Base-by-base conservation (phyloP, 306 rosid genomes). In the Corylus americana region DNA sequence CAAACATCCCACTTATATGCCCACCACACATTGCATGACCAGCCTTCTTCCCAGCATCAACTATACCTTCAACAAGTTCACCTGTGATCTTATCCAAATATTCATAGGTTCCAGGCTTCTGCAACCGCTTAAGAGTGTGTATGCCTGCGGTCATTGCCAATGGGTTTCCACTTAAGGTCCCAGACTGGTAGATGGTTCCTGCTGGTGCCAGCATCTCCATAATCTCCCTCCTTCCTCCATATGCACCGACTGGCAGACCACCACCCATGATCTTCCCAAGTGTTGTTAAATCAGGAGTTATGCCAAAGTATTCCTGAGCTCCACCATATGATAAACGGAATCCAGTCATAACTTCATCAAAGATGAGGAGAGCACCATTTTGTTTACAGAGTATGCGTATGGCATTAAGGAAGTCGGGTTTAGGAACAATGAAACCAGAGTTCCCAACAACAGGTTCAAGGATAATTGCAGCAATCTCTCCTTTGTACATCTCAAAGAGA, bases 111-210 rank as follows among this genome's bases (percentile, higher is more conserved):
- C 94, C 98, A 1, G 93, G 93, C 85, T 90, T 85, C 91, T 89
- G 86, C 71, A 95, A 79, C 42, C 93, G 92, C 91, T 87, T 86
- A 35, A 95, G 91, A 37, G 99, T 93, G 44, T 95, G 93, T 72
- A 91, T 95, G 14, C 98, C 99, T 0, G 98, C 98, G 14, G 97
- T 95, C 99, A 95, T 93, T 79, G 99, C 99, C 83, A 95, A 87
- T 44, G 99, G 98, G 75, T 95, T 95, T 20, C 98, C 98, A 9
- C 97, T 95, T 86, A 95, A 77, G 80, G 98, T 93, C 78, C 99
- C 98, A 11, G 97, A 97, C 80, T 91, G 98, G 85, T 95, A 95
- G 96, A 95, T 90, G 0, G 99, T 97, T 70, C 98, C 94, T 14
- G 99, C 96, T 0, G 98, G 98, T 16, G 98, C 99, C 79, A 95